Conservation (phyloP, 257 asterid genomes). For the Solanum sparsipilum region DNA sequence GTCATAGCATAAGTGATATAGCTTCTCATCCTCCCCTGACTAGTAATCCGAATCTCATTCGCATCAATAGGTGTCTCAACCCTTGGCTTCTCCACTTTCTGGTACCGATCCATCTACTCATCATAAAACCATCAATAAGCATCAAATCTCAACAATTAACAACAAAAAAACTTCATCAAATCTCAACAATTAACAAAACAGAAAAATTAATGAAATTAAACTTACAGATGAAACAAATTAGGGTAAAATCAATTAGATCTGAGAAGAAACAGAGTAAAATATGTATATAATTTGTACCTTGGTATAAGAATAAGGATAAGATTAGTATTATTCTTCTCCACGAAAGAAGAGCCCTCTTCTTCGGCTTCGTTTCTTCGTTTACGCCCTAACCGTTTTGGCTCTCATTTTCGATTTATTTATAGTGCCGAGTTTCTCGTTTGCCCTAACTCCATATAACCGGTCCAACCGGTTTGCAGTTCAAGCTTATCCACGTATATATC, state of each 20-base stretch:
- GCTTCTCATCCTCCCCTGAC: conserved; percentile 68
- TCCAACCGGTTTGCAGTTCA: conserved; percentile 8
- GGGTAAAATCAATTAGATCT: neutral
- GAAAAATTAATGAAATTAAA: neutral
- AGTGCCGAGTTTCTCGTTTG: conserved; percentile 11
- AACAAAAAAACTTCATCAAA: neutral
- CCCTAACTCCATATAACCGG: conserved; percentile 10
- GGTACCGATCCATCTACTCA: conserved; percentile 58
- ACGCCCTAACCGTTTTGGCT: conserved; percentile 23
- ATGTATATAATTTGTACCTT: neutral
- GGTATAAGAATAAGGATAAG: neutral
- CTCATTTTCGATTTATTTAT: conserved; percentile 1
- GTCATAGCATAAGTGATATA: conserved; percentile 58
- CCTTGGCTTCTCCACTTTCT: conserved; percentile 61
- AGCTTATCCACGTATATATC: neutral
- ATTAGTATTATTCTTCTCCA: conserved; percentile 6
- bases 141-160: neutral
- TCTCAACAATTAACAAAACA: neutral
- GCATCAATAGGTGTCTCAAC: conserved; percentile 46
- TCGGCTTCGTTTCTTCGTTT: conserved; percentile 45
- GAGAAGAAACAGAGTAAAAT: neutral
- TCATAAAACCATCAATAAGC: neutral
- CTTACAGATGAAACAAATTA: neutral
- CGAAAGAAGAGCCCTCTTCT: conserved; percentile 38
- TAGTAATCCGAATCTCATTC: conserved; percentile 68